Evolutionary conservation across 2,329 filamentous ascomycete genomes (phyloP), one percentile per base, ranked within the genome.

Genomic region (Conoideocrella luteorostrata): DNA sequence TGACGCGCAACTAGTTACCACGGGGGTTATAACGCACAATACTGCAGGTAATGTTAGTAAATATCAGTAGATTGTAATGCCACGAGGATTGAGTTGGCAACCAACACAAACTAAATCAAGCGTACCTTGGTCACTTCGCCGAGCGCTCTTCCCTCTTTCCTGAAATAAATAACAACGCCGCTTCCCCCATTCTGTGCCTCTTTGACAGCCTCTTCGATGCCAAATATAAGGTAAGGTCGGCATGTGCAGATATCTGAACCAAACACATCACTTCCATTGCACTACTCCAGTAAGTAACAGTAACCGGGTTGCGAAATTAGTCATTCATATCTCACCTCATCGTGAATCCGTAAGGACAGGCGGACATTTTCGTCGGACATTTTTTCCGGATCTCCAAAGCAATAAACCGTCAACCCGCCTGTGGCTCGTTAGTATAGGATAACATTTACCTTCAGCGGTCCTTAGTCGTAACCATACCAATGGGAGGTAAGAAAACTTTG

Each of bases 181-280:
- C 85, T 91, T 38, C 91, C 91, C 42, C 91, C 91, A 45, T 86
- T 88, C 62, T 97, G 93, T 10, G 93, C 93, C 67, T 97, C 89
- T 59, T 94, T 95, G 54, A 98, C 91, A 11, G 93, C 93, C 66
- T 98, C 93, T 59, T 95, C 89, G 49, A 98, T 94, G 48, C 93
- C 93, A 61, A 94, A 97, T 59, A 95, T 94, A 45, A 97, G 80
- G 62, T 97, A 97, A 13, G 93, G 93, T 45, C 88, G 79, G 66
- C 91, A 97, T 10, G 93, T 97, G 69, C 93, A 97, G 58, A 97
- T 98, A 62, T 98, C 93, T 17, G 89, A 95, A 47, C 91, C 89
- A 63, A 97, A 98, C 34, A 97, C 93, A 66, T 98, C 93, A 62
- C 87, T 94, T 45, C 93, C 93, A 60, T 97, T 97, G 68, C 93